Percentiles rank a stretch among this genome's conserved stretches.
Conservation (phyloP, 2,329 filamentous ascomycete genomes). For the Mycosphaerella sp. region DNA sequence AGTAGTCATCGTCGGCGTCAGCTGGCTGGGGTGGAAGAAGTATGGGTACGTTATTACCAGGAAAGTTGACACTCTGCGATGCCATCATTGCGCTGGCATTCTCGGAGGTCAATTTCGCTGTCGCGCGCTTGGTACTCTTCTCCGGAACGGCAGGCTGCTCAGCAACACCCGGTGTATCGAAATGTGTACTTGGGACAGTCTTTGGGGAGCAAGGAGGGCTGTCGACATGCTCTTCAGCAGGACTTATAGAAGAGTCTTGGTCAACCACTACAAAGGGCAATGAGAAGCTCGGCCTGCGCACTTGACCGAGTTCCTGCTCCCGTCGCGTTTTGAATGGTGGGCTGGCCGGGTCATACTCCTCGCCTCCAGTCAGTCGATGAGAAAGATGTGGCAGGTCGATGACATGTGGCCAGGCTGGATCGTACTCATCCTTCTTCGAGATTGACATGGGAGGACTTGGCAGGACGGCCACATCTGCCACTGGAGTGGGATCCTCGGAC, state of each 20-base stretch:
- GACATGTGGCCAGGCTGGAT: slow-evolving; percentile 26
- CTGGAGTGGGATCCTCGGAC: slow-evolving; percentile 8
- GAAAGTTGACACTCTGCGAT: slow-evolving; percentile 14
- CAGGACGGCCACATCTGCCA: slow-evolving; percentile 15
- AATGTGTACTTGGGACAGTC: slow-evolving; percentile 21
- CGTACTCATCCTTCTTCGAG: slow-evolving; percentile 24
- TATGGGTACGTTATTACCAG: slow-evolving; percentile 24
- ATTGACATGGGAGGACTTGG: slow-evolving; percentile 28
- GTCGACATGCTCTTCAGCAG: slow-evolving; percentile 11
- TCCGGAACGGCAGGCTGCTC: slow-evolving; percentile 5
- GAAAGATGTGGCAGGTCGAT: slow-evolving; percentile 14
- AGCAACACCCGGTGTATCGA: background rate
- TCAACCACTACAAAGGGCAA: slow-evolving; percentile 22
- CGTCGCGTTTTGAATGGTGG: slow-evolving; percentile 17
- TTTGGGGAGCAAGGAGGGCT: slow-evolving; percentile 39
- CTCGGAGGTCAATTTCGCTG: slow-evolving; percentile 26
- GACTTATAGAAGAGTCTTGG: slow-evolving; percentile 16
- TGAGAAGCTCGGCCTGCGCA: slow-evolving; percentile 19
- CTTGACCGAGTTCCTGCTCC: slow-evolving; percentile 9
- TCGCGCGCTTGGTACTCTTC: slow-evolving; percentile 8
- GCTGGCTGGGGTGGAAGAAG: slow-evolving; percentile 20
- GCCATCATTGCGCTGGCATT: slow-evolving; percentile 33
- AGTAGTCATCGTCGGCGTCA: slow-evolving; percentile 9
- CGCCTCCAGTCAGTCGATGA: slow-evolving; percentile 3
- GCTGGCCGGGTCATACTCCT: slow-evolving; percentile 31